Conservation (phyloP, 305 asterid species). For the Fraxinus sp. region DNA sequence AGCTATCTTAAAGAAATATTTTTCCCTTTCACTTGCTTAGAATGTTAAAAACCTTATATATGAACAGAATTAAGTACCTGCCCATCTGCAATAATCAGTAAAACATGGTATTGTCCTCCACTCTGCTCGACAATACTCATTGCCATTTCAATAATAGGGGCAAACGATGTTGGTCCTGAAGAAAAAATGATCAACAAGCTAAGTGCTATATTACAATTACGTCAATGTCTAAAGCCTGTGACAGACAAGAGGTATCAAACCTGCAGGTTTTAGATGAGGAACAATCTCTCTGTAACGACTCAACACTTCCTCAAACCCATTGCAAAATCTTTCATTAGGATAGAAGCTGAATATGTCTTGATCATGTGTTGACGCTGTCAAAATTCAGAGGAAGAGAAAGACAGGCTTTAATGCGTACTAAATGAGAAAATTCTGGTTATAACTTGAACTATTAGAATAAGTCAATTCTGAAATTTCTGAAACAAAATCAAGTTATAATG, state of each 20-base stretch:
- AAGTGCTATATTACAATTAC: neutral
- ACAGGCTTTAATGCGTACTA: neutral
- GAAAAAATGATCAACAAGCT: neutral
- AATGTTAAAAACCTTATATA: neutral
- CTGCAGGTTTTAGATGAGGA: slow-evolving; percentile 52
- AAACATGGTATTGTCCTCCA: slow-evolving; percentile 59
- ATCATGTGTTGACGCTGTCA: slow-evolving; percentile 60
- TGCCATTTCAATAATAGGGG: slow-evolving; percentile 59
- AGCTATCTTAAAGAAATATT: neutral
- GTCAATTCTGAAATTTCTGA: neutral
- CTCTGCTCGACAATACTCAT: slow-evolving; percentile 57
- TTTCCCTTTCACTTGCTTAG: neutral
- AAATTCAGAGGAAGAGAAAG: neutral
- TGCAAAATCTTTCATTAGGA: slow-evolving; percentile 51
- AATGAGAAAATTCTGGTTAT: neutral
- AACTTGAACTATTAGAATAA: neutral
- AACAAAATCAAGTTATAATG: slow-evolving; percentile 9
- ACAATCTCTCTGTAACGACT: slow-evolving; percentile 49
- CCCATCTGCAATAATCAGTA: slow-evolving; percentile 58
- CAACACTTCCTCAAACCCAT: slow-evolving; percentile 59
- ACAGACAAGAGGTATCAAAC: slow-evolving; percentile 22
- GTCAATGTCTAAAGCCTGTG: slow-evolving; percentile 1
- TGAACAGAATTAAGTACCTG: slow-evolving; percentile 34
- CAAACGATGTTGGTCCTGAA: slow-evolving; percentile 62
- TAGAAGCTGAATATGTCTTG: slow-evolving; percentile 55